Evolutionary conservation across 169 alveolate species (phyloP), one percentile per base, ranked within the genome.

Genomic region (Amoebophrya sp.): DNA sequence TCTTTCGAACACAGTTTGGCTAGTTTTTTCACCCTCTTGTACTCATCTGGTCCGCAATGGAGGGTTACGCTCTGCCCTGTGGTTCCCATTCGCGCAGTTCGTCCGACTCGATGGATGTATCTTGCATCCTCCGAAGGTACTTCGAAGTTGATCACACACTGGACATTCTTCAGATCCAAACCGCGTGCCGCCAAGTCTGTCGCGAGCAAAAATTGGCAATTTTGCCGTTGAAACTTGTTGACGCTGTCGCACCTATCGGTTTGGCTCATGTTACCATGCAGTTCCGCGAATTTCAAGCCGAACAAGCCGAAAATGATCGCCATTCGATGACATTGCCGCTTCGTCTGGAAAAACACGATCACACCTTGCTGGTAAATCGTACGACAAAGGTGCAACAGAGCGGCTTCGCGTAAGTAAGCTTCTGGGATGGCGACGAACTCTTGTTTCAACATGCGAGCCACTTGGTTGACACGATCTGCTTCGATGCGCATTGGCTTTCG

Each of bases 101-200:
- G 95, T 0, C 99, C 99, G 89, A 96, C 95, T 93, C 98, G 95
- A 93, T 97, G 99, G 39, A 97, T 95, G 92, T 97, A 97, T 36
- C 96, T 96, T 41, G 95, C 96, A 40, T 95, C 95, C n/a, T 94
- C 95, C 41, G 94, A 93, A 1, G 99, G 99, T 89, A 97, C 94
- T 92, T 96, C 97, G 94, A 95, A 97, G 94, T 98, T 97, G 41
- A 98, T 95, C 33, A 98, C 99, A 89, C 94, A 94, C 91, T 95
- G 96, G 29, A 98, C 98, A 39, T 95, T 96, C 3, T 98, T 97
- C 53, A 98, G 94, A 93, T 98, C 99, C 54, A 98, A 92, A 26
- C 99, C 99, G 93, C 99, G 92, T n/a, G 98, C 96, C 29, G 99
- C 99, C 38, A 98, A 95, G 90, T 97, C 99, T 33, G 99, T 97